Percentiles rank a stretch among this genome's conserved stretches.
Evolutionary conservation across 257 asterid species (phyloP).

Genomic region (Solanum lycopersicoides): DNA sequence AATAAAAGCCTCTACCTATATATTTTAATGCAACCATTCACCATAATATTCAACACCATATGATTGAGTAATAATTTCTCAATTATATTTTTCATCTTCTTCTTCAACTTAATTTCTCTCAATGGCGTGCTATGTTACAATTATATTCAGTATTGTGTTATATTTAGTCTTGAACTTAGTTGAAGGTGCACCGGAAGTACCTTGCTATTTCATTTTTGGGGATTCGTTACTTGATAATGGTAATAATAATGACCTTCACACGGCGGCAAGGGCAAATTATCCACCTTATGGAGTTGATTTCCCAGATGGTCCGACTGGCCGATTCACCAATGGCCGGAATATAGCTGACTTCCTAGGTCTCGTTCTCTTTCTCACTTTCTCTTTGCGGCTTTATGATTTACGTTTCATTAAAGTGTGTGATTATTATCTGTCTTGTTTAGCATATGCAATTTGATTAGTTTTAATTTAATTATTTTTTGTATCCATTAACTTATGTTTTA

Average conservation of each 20-base stretch:
- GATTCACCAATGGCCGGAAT: slow-evolving; percentile 31
- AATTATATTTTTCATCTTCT: neutral
- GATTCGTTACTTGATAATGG: slow-evolving; percentile 36
- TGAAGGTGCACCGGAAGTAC: slow-evolving; percentile 12
- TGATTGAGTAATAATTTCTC: neutral
- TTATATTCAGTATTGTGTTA: neutral
- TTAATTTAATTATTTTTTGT: neutral
- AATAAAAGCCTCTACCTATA: neutral
- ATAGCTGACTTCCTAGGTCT: slow-evolving; percentile 24
- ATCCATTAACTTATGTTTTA: neutral
- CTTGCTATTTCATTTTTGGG: slow-evolving; percentile 39
- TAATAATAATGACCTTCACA: slow-evolving; percentile 16
- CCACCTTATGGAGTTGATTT: slow-evolving; percentile 38
- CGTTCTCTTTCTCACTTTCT: no score
- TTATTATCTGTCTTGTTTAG: neutral
- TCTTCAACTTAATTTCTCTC: neutral
- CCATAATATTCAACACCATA: neutral
- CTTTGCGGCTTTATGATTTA: neutral
- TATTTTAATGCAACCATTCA: neutral
- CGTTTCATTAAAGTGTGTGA: fast-evolving
- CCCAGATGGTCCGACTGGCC: slow-evolving; percentile 29
- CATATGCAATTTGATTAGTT: neutral
- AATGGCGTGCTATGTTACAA: neutral
- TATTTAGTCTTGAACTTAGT: neutral
- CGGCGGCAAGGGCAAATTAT: slow-evolving; percentile 7